Percentiles rank a stretch among this genome's conserved stretches.
Conservation (phyloP, 129 eudicot species). For the Heracleum sosnowskyi region DNA sequence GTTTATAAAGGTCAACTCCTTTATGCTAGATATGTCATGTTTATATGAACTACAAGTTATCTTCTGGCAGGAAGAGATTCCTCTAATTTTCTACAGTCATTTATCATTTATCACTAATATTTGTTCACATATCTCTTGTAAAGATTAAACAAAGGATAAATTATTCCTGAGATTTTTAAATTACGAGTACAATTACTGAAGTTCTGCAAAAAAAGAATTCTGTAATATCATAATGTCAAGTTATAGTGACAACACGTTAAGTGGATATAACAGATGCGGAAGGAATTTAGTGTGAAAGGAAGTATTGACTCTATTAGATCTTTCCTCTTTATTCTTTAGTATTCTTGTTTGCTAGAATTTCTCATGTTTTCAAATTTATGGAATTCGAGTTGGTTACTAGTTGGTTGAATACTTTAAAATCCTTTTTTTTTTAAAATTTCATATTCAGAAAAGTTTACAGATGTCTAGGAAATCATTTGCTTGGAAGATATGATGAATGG, state of each 20-base stretch:
- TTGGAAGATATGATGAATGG: background rate
- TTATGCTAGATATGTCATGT: background rate
- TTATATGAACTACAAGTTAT: background rate
- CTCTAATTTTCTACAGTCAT: background rate
- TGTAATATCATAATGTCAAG: no score
- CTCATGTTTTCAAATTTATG: background rate
- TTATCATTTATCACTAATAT: background rate
- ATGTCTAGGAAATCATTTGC: background rate
- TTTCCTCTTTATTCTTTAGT: background rate
- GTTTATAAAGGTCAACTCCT: background rate
- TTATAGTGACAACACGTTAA: background rate
- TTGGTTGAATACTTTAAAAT: background rate
- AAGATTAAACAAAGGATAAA: background rate
- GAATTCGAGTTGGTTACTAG: background rate
- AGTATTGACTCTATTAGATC: background rate
- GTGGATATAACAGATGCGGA: background rate
- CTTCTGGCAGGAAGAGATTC: background rate
- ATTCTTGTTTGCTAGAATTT: background rate
- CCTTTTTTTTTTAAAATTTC: background rate
- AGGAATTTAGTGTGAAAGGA: background rate
- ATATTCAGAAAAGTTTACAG: background rate
- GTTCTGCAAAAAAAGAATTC: background rate
- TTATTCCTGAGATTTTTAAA: background rate
- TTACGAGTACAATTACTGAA: background rate
- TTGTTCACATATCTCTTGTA: background rate